These are phyloP conservation scores for Patellifolia procumbens DNA, from an alignment of 179 eudicot genomes.

Conservation along the genomic window DNA sequence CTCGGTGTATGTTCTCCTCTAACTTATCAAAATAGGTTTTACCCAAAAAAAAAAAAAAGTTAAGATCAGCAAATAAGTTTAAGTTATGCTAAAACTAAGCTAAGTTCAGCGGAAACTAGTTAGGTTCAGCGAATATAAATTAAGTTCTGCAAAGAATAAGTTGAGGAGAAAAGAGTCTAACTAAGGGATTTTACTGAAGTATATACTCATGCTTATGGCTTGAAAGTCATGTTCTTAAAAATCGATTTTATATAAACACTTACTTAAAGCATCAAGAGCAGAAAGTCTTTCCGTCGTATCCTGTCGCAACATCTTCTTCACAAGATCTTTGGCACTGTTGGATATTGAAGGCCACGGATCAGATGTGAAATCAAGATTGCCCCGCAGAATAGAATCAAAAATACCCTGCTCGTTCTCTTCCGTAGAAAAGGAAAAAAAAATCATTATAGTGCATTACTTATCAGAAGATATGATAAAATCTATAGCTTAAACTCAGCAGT, in stretches of 20 bases:
- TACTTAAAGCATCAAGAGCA: conserved; percentile 85
- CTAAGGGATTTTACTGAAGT: not conserved
- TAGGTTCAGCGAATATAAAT: no score
- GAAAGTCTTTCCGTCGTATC: conserved; percentile 90
- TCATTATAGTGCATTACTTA: conserved; percentile 13
- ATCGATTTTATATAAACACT: conserved; percentile 25
- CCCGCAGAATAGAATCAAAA: conserved; percentile 77
- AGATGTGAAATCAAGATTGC: conserved; percentile 81
- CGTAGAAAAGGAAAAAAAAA: conserved; percentile 21
- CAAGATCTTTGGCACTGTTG: conserved; percentile 90
- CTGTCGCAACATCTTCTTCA: conserved; percentile 82
- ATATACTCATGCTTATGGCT: no score
- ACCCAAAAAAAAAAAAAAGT: no score
- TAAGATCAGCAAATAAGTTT: no score
- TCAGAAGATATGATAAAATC: not conserved
- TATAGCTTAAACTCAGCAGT: not conserved
- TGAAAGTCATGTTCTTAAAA: not conserved
- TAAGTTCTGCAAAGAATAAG: no score
- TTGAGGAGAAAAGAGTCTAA: no score
- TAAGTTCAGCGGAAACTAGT: no score
- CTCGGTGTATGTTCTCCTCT: no score
- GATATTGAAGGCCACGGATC: conserved; percentile 98
- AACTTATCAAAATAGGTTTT: no score
- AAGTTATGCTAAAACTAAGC: no score
- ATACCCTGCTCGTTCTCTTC: conserved; percentile 91